phyloP scores from a whole-genome alignment of 352 stramenopile species.

The Phytophthora europaea region DNA sequence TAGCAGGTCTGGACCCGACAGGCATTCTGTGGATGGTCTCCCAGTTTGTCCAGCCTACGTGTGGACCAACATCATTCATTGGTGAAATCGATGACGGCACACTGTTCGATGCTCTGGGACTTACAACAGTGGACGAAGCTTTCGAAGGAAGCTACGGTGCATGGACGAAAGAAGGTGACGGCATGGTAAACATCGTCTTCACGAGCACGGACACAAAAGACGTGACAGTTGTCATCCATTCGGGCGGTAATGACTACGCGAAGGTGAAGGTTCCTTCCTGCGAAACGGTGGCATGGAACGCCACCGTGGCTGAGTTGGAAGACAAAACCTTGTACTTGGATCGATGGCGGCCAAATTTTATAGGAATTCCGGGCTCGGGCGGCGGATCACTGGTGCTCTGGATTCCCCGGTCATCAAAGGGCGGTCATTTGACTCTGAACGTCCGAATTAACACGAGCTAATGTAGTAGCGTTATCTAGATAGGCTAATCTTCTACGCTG shows the following conservation, averaged over 20 bases:
- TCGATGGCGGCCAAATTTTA: conserved; percentile 55
- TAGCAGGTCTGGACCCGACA: conserved; percentile 58
- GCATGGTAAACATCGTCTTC: conserved; percentile 46
- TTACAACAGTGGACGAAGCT: conserved; percentile 45
- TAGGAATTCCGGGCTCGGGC: conserved; percentile 36
- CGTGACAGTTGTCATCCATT: conserved; percentile 39
- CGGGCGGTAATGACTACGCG: conserved; percentile 39
- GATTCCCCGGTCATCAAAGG: conserved; percentile 39
- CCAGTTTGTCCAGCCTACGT: conserved; percentile 73
- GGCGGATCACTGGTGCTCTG: conserved; percentile 55
- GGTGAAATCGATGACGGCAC: conserved; percentile 59
- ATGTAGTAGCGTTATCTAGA: conserved; percentile 25
- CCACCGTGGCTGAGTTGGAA: conserved; percentile 41
- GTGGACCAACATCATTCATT: conserved; percentile 55
- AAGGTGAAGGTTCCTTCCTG: conserved; percentile 45
- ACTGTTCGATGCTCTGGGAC: conserved; percentile 33
- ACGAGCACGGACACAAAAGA: conserved; percentile 37
- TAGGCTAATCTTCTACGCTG: conserved; percentile 2
- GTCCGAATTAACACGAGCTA: conserved; percentile 53
- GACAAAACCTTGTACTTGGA: conserved; percentile 69
- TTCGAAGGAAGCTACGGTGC: conserved; percentile 50
- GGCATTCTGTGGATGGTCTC: conserved; percentile 52
- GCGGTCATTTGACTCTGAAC: conserved; percentile 45
- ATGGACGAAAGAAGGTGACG: conserved; percentile 50
- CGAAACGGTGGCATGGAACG: conserved; percentile 45